Percentiles rank a stretch among this genome's conserved stretches.
These are phyloP conservation scores for Craterostigma plantagineum DNA, from an alignment of 257 asterid species.

Conservation along the genomic window DNA sequence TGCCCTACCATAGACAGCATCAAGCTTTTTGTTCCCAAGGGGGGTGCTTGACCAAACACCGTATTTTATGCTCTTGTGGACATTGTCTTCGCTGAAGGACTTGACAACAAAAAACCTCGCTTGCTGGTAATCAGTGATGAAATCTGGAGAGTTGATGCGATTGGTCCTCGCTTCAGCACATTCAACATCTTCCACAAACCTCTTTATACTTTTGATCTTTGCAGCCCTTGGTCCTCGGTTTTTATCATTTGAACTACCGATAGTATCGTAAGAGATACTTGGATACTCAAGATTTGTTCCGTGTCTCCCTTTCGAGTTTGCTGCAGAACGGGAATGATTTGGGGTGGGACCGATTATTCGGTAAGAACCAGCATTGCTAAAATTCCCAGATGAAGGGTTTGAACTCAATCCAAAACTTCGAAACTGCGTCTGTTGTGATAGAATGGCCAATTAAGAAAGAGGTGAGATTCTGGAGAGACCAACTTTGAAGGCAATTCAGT, in stretches of 20 bases:
- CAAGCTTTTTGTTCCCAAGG: slow-evolving; percentile 85
- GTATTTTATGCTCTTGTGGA: slow-evolving; percentile 92
- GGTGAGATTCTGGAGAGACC: slow-evolving; percentile 8
- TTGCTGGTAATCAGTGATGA: slow-evolving; percentile 42
- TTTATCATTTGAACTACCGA: slow-evolving; percentile 55
- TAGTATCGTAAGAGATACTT: slow-evolving; percentile 34
- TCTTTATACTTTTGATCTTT: slow-evolving; percentile 45
- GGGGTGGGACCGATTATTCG: slow-evolving; percentile 41
- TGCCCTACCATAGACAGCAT: slow-evolving; percentile 74
- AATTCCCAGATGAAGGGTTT: slow-evolving; percentile 43
- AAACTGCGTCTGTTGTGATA: slow-evolving; percentile 36
- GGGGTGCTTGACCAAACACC: slow-evolving; percentile 95
- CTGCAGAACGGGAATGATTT: slow-evolving; percentile 28
- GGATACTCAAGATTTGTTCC: slow-evolving; percentile 53
- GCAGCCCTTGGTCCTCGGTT: slow-evolving; percentile 96
- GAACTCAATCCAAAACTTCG: slow-evolving; percentile 64
- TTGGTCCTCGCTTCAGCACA: slow-evolving; percentile 33
- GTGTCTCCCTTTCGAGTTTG: slow-evolving; percentile 64
- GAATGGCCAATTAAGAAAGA: slow-evolving; percentile 11
- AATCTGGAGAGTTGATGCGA: slow-evolving; percentile 52
- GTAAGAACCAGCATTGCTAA: slow-evolving; percentile 36
- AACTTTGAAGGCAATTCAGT: slow-evolving; percentile 7
- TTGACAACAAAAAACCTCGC: slow-evolving; percentile 85
- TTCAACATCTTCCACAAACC: slow-evolving; percentile 53
- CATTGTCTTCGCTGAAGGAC: slow-evolving; percentile 95